Evolutionary conservation across 2,329 filamentous ascomycete species (phyloP).

Genomic region (Chalara sp.): DNA sequence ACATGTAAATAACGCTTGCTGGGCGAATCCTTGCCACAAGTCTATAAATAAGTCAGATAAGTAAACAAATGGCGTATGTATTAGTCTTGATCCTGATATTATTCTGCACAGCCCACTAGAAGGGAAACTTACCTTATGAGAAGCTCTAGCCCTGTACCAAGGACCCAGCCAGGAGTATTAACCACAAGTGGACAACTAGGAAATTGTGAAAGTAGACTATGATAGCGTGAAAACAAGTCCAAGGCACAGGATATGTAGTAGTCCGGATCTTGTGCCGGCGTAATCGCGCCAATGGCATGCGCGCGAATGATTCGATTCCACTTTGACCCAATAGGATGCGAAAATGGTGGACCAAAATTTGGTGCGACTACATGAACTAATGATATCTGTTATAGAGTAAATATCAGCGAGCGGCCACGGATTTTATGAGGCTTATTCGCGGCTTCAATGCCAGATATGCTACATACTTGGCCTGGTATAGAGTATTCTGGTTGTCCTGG

Average conservation of each 20-base stretch:
- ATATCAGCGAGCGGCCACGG: too few relatives aligned
- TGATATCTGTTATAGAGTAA: neutral
- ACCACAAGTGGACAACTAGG: constrained; percentile 53
- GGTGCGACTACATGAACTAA: constrained; percentile 46
- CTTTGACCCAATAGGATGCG: constrained; percentile 41
- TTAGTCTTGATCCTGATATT: too few relatives aligned
- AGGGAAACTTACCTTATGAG: constrained; percentile 36
- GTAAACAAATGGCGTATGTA: neutral
- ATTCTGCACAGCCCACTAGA: too few relatives aligned
- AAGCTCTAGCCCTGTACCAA: constrained; percentile 62
- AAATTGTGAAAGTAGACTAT: constrained; percentile 31
- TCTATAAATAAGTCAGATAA: constrained; percentile 28
- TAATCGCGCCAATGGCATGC: constrained; percentile 60
- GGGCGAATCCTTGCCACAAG: constrained; percentile 43
- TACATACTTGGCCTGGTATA: constrained; percentile 61
- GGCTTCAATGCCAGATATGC: constrained; percentile 33
- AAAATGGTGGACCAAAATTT: constrained; percentile 62
- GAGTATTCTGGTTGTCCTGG: constrained; percentile 72
- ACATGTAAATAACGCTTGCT: constrained; percentile 62
- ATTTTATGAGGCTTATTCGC: too few relatives aligned
- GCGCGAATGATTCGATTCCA: constrained; percentile 43
- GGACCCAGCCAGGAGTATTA: constrained; percentile 70
- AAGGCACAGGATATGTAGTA: constrained; percentile 59
- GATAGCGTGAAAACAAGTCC: constrained; percentile 56
- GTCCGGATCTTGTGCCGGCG: constrained; percentile 58